phyloP scores from a whole-genome alignment of 352 stramenopile genomes.

The Globisporangium rhizosaccharum region DNA sequence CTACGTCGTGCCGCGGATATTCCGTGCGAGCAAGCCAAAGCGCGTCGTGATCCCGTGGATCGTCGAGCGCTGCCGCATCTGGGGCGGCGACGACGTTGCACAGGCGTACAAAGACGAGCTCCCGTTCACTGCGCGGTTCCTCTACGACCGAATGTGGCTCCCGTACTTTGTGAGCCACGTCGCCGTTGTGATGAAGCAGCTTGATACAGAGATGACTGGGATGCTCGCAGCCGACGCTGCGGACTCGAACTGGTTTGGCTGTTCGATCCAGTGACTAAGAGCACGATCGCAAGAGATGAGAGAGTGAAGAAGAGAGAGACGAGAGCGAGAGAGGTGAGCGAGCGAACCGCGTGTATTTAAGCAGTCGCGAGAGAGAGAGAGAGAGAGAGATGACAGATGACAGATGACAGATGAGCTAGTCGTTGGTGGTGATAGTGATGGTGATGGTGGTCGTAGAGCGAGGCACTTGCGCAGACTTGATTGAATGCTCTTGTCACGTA shows the following conservation, averaged over 20 bases:
- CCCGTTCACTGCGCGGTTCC: constrained; percentile 64
- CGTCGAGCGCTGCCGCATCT: constrained; percentile 66
- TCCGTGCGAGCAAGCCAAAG: constrained; percentile 59
- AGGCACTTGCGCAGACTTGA: too few relatives aligned
- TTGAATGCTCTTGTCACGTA: too few relatives aligned
- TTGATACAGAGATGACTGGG: constrained; percentile 38
- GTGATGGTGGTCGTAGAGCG: too few relatives aligned
- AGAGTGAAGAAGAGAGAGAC: too few relatives aligned
- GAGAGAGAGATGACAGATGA: too few relatives aligned
- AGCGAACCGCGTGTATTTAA: neutral
- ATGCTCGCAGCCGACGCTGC: constrained; percentile 22
- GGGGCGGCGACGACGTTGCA: constrained; percentile 53
- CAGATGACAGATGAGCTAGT: too few relatives aligned
- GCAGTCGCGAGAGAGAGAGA: too few relatives aligned
- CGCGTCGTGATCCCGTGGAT: constrained; percentile 77
- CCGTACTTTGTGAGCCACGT: constrained; percentile 68
- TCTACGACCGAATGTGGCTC: constrained; percentile 78
- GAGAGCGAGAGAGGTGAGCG: neutral
- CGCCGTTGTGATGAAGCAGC: constrained; percentile 62
- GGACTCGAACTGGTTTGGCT: constrained; percentile 56
- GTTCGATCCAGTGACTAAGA: constrained; percentile 40
- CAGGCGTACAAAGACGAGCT: constrained; percentile 68
- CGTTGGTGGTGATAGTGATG: too few relatives aligned
- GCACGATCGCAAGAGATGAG: neutral
- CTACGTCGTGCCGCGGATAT: constrained; percentile 74